Conservation (phyloP, 805 yeast species). For the Saccharomycopsis capsularis region DNA sequence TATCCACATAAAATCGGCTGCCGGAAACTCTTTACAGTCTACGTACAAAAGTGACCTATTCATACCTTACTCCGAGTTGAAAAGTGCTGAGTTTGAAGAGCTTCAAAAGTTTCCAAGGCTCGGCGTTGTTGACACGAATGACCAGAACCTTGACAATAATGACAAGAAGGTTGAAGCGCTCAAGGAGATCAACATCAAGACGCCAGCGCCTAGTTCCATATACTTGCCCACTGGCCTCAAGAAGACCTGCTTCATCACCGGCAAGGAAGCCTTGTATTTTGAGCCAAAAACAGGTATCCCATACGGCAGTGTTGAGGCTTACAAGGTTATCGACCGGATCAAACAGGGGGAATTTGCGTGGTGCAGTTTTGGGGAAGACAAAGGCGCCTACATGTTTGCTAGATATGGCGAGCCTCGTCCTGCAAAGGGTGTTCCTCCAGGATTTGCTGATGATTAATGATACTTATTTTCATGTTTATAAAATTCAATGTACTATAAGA, state of each 20-base stretch:
- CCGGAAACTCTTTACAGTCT: background rate
- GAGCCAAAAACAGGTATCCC: slow-evolving; percentile 89
- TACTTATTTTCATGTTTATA: too few species aligned
- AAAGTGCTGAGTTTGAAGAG: slow-evolving; percentile 33
- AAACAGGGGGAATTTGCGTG: slow-evolving; percentile 45
- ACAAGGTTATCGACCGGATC: slow-evolving; percentile 48
- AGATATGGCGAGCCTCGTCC: slow-evolving; percentile 36
- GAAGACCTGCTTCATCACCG: slow-evolving; percentile 66
- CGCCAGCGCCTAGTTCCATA: slow-evolving; percentile 71
- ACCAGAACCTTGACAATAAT: slow-evolving; percentile 22
- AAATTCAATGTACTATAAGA: too few species aligned
- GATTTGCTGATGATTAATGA: slow-evolving; percentile 43
- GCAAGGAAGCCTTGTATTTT: slow-evolving; percentile 70
- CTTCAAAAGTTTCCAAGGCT: slow-evolving; percentile 46
- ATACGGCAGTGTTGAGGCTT: slow-evolving; percentile 77
- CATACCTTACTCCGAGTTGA: slow-evolving; percentile 16
- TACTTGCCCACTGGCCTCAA: slow-evolving; percentile 63
- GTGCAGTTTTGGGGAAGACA: slow-evolving; percentile 35
- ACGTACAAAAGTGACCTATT: slow-evolving; percentile 15
- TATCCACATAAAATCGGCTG: slow-evolving; percentile 32
- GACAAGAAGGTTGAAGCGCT: slow-evolving; percentile 34
- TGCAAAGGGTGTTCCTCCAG: slow-evolving; percentile 86
- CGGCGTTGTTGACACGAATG: slow-evolving; percentile 44
- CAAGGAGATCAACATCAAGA: slow-evolving; percentile 45
- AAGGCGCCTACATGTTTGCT: slow-evolving; percentile 39